These are phyloP conservation scores for Pseudogymnoascus verrucosus DNA, from an alignment of 2,329 filamentous ascomycete genomes.

Conservation along the genomic window DNA sequence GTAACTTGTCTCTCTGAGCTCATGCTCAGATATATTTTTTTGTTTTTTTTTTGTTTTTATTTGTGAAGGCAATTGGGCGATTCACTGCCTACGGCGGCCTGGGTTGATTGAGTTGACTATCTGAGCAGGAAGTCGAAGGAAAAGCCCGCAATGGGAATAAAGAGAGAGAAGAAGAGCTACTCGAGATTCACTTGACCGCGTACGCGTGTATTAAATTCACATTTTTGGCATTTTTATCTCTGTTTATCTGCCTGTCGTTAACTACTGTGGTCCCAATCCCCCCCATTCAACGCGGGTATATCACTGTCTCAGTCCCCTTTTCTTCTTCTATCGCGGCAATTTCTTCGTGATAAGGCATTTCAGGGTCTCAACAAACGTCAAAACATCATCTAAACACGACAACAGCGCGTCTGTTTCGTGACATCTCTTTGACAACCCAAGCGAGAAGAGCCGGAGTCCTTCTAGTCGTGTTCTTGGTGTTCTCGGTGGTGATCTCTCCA, in stretches of 20 bases:
- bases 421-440: neutral
- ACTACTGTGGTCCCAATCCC: neutral
- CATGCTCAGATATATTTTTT: conserved; percentile 9
- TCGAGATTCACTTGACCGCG: too few relatives aligned
- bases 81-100: neutral
- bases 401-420: conserved; percentile 9
- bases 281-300: neutral
- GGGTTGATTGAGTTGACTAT: too few relatives aligned
- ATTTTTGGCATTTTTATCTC: neutral
- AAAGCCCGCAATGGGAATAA: neutral
- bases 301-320: neutral
- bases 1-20: conserved; percentile 13
- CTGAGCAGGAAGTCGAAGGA: neutral
- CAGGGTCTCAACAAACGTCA: neutral
- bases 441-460: neutral
- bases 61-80: too few relatives aligned
- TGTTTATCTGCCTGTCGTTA: neutral
- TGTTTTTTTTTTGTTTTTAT: neutral
- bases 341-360: neutral
- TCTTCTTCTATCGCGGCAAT: neutral
- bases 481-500: neutral
- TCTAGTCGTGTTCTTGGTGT: neutral
- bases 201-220: neutral
- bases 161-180: too few relatives aligned
- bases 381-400: conserved; percentile 1